Conservation (phyloP, 495 filamentous ascomycete genomes). For the Penicillium salamii region DNA sequence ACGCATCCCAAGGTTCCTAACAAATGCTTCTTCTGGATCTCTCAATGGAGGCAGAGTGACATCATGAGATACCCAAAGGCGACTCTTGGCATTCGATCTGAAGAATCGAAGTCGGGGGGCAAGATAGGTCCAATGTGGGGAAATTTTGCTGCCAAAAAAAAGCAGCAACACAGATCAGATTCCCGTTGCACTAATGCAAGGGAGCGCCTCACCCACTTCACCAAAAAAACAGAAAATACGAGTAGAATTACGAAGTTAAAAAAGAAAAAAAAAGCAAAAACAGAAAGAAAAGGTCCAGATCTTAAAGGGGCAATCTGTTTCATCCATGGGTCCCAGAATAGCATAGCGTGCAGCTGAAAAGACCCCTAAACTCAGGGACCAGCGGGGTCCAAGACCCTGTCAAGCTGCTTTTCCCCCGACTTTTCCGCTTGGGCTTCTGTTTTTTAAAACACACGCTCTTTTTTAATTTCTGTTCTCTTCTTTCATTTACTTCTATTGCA, state of each 20-base stretch:
- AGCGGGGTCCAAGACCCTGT: conserved; percentile 6
- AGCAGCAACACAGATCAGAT: background rate
- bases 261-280: background rate
- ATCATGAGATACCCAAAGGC: conserved; percentile 9
- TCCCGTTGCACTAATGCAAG: background rate
- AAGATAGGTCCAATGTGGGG: background rate
- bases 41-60: conserved; percentile 6
- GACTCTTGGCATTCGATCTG: background rate
- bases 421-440: conserved; percentile 2
- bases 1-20: conserved; percentile 11
- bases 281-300: conserved; percentile 3
- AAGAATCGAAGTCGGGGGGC: too few species aligned
- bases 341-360: background rate
- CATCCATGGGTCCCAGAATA: conserved; percentile 13
- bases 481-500: conserved; percentile 6
- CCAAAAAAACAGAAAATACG: too few species aligned
- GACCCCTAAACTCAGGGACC: conserved; percentile 10
- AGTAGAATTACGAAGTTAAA: too few species aligned
- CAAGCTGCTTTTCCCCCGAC: conserved; percentile 8
- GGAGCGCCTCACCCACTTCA: too few species aligned
- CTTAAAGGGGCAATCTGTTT: conserved; percentile 11
- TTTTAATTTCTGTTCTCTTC: conserved; percentile 1
- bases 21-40: conserved; percentile 12
- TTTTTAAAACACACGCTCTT: background rate
- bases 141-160: background rate